Percentiles rank a stretch among this genome's conserved stretches.
phyloP scores from a whole-genome alignment of 2,329 filamentous ascomycete species.

The Sporothrix brasiliensis region DNA sequence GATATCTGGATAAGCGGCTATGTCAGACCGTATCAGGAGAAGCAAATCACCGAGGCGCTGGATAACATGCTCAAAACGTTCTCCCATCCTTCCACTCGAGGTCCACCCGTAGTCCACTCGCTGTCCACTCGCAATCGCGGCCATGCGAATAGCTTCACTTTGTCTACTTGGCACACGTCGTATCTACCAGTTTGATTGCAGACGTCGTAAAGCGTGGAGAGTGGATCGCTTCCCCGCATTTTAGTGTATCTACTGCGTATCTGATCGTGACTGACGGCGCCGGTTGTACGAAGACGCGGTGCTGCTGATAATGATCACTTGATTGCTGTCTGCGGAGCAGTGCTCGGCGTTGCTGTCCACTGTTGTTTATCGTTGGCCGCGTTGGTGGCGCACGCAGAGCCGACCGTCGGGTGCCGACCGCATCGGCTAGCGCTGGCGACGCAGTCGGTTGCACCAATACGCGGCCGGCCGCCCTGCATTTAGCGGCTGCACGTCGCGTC shows the following conservation, averaged over 20 bases:
- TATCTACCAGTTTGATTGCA: neutral
- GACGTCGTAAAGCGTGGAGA: neutral
- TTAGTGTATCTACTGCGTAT: neutral
- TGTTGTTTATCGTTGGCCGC: too few relatives aligned
- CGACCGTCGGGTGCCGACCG: neutral
- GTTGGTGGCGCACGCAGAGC: neutral
- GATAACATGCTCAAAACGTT: neutral
- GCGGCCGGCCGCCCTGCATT: neutral
- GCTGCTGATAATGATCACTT: neutral
- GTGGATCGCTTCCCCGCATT: neutral
- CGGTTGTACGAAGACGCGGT: neutral
- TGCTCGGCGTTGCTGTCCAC: too few relatives aligned
- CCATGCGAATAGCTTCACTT: slow-evolving; percentile 11
- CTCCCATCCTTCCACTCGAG: neutral
- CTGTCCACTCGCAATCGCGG: too few relatives aligned
- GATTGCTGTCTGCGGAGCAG: neutral
- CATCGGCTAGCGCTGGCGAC: slow-evolving; percentile 10
- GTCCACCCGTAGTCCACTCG: neutral
- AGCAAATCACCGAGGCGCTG: too few relatives aligned
- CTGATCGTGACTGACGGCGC: neutral
- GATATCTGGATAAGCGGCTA: neutral
- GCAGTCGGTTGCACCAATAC: neutral
- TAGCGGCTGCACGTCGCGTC: neutral
- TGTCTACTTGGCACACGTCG: neutral
- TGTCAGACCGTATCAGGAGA: too few relatives aligned